Evolutionary conservation across 495 filamentous ascomycete genomes (phyloP).

Genomic region (Xylaria acuta): DNA sequence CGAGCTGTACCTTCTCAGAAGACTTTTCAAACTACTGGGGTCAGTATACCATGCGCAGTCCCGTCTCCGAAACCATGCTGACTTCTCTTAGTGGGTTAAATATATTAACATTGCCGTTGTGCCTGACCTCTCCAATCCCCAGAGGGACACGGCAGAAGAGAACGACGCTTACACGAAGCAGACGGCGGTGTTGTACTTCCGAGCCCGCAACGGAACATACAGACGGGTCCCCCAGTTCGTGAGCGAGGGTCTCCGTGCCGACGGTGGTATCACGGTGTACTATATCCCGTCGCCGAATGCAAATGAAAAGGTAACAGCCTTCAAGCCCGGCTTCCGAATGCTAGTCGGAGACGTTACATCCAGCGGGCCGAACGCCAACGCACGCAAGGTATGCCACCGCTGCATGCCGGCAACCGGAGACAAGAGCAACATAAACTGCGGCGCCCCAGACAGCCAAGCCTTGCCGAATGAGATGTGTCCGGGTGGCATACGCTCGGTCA

Average conservation of each 20-base stretch:
- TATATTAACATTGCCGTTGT: background rate
- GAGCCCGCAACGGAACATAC: slow-evolving; percentile 50
- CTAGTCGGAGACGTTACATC: slow-evolving; percentile 65
- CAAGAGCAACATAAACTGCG: slow-evolving; percentile 42
- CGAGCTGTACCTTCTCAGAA: slow-evolving; percentile 44
- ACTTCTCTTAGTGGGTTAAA: background rate
- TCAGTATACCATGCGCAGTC: background rate
- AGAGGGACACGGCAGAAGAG: no score
- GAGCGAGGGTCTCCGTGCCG: slow-evolving; percentile 41
- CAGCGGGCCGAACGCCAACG: slow-evolving; percentile 45
- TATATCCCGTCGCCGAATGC: slow-evolving; percentile 44
- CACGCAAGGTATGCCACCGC: slow-evolving; percentile 59
- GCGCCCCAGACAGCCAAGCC: slow-evolving; percentile 37
- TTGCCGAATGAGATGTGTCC: slow-evolving; percentile 32
- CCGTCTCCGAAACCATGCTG: background rate
- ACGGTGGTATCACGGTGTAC: slow-evolving; percentile 52
- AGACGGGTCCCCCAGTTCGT: slow-evolving; percentile 49
- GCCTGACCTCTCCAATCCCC: background rate
- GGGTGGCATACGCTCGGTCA: slow-evolving; percentile 46
- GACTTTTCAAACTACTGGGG: slow-evolving; percentile 52
- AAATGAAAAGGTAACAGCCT: slow-evolving; percentile 56
- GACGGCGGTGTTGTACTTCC: slow-evolving; percentile 46
- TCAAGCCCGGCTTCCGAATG: slow-evolving; percentile 73
- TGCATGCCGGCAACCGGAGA: slow-evolving; percentile 50
- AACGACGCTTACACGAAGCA: slow-evolving; percentile 2